Base-by-base conservation (phyloP, 2,329 filamentous ascomycete species). In the Aspergillus neoniger region DNA sequence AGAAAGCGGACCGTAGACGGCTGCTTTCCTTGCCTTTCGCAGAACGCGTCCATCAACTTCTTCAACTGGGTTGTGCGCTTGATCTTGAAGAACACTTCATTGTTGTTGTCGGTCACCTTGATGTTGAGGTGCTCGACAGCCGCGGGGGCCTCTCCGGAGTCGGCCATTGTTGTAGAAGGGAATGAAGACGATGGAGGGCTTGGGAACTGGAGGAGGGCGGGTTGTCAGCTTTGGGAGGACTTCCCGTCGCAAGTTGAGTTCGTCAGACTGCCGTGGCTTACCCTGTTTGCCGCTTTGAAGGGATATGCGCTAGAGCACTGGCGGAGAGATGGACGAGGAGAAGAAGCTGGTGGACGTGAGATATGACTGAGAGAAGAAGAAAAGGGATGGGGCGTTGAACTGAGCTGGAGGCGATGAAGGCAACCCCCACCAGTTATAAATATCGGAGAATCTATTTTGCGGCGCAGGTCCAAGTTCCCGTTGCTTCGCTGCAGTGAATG, bases 21-120 rank as follows among this genome's bases (percentile, higher is more conserved):
- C 36, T 89, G 87, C 83, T 98, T 98, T 70, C 95, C 95, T 76
- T 97, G 93, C 23, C 95, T 87, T 68, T 98, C 94, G 78, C 95
- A 99, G 78, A 98, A 99, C 19, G 95, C 95, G 63, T 92, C 90
- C 95, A 99, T 99, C 58, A 99, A 84, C 83, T 99, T 99, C 81
- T 96, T 95, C 1, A 99, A 86, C 76, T 92, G 91, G 1, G 95
- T 99, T 21, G 90, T 92, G 39, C 93, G 87, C 88, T 99, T 99
- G 82, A 99, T 99, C 84, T 99, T 99, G 84, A 99, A 99, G 79
- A 98, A 99, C 71, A 99, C 94, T 76, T 99, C 95, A 77, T 99
- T 99, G 82, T 97, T 97, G 82, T 96, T 97, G 71, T 99, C 95
- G 0, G 95, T 98, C 14, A 99, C 95, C 78, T 99, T 99, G 81